Base-by-base conservation (phyloP, 169 alveolate species). In the Plasmodium knowlesi region DNA sequence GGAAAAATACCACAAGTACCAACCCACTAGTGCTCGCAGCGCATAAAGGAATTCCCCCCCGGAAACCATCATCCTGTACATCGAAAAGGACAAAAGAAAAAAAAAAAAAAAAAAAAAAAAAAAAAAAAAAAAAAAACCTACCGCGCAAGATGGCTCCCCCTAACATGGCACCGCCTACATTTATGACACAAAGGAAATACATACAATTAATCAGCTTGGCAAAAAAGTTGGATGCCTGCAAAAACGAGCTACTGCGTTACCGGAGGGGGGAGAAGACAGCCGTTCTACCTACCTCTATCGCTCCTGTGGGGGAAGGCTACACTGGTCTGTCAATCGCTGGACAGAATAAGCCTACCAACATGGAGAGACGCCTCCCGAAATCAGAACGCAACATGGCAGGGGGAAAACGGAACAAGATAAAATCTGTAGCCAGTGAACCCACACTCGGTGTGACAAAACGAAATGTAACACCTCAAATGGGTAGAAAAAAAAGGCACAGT, bases 181-280 rank as follows among this genome's bases (percentile, higher is more conserved):
- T 25, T 67, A 67, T 50, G 19, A 54, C 85, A 0, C 71, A 85
- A 37, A 25, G 46, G 46, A 85, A 85, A 34, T 85, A 85, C 53
- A 14, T 73, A 16, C 70, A 73, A 30, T n/a, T 85, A 10, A 19
- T 85, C 32, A 41, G 67, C 71, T 22, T 85, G 61, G 85, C 85
- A 12, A 85, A 76, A 73, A 41, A 85, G 19, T 25, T 54, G 34
- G 53, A 85, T 1, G 19, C 57, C 30, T 85, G 93, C 39, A 83
- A 85, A 37, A 73, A 54, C 32, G 85, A 85, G 61, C 19, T 85
- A n/a, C 32, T 85, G 34, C 22, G 67, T 50, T 81, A 81, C 34
- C 32, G 53, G 32, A 70, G 67, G 61, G 46, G 19, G 14, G 84
- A 85, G 19, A 43, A 22, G 25, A 80, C 19, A 3, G 54, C 54